A percentile compares a stretch with the other conserved stretches of the same genome.
phyloP scores from a whole-genome alignment of 1,139 yeast species.

The Pichia sp. region DNA sequence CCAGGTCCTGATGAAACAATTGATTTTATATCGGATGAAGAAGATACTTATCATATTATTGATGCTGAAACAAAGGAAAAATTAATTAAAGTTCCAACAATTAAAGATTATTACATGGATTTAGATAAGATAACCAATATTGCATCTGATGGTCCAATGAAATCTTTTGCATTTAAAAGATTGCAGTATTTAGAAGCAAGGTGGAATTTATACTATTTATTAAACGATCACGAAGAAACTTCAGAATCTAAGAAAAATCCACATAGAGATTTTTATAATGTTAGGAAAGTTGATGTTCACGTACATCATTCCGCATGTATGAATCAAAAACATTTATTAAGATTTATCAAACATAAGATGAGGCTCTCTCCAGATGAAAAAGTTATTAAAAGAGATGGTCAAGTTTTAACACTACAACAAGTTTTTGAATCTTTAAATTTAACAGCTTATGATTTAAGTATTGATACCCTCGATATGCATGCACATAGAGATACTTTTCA shows the following conservation, averaged over 20 bases:
- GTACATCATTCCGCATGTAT: constrained; percentile 98
- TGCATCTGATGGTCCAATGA: constrained; percentile 95
- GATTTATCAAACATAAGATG: constrained; percentile 89
- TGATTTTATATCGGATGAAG: constrained; percentile 47
- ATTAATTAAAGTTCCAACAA: constrained; percentile 62
- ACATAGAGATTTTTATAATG: constrained; percentile 96
- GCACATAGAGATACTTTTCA: constrained; percentile 98
- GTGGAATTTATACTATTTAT: constrained; percentile 84
- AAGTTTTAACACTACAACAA: constrained; percentile 75
- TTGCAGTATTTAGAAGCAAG: constrained; percentile 91
- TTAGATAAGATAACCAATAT: constrained; percentile 62
- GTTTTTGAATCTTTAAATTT: constrained; percentile 87
- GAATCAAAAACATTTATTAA: constrained; percentile 94
- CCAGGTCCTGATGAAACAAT: constrained; percentile 53
- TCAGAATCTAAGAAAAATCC: constrained; percentile 81
- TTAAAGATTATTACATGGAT: constrained; percentile 80
- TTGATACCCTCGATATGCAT: constrained; percentile 98
- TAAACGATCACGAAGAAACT: constrained; percentile 90
- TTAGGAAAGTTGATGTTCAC: constrained; percentile 97
- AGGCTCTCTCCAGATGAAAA: constrained; percentile 77
- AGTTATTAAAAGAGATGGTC: constrained; percentile 90
- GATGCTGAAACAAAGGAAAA: constrained; percentile 27
- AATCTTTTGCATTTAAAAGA: constrained; percentile 92
- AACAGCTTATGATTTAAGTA: constrained; percentile 90
- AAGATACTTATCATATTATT: constrained; percentile 56